Evolutionary conservation across 2,329 filamentous ascomycete genomes (phyloP), one percentile per base, ranked within the genome.

Genomic region (Fusarium solani-melongenae): DNA sequence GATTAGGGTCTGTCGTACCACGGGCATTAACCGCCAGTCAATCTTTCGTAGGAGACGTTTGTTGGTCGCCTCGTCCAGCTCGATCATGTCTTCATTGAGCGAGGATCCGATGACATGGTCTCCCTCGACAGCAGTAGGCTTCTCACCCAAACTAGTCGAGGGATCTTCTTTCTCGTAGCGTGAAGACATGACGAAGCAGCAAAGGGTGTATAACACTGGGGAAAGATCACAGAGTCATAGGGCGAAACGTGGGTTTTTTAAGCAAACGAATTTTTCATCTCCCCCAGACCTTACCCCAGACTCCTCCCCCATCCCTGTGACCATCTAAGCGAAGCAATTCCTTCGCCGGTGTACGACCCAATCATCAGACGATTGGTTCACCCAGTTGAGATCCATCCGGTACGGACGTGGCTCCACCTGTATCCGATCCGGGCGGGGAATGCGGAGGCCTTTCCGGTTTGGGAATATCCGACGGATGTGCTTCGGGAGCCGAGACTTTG

Each of bases 11-110:
- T 5, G n/a, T 69, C 72, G 12, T 62, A 78, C 76, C 24, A 77
- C 65, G 2, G 75, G 76, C 75, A 78, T 76, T 4, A 78, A n/a
- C 5, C 64, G 67, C 73, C 73, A 72, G 55, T 77, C 76, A 62
- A 77, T 76, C 53, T 75, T 73, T 38, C 66, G 55, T 4, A 73
- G 31, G 9, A 73, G 66, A 4, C 57, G 56, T 27, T 71, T 71
- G 33, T 67, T 73, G 14, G 65, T 71, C 5, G 51, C 60, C 10
- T 69, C 69, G 22, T 73, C 71, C 1, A 73, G 49, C 3, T 70
- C 68, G 17, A 67, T 31, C 2, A 31, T 7, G 4, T 51, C 46
- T 51, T 27, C 46, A 27, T 49, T 15, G 27, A 51, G 46, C 6
- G 46, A 51, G 17, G 46, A 20, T 51, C 11, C 27, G 17, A 24